Evolutionary conservation across 2,329 filamentous ascomycete genomes (phyloP).

Genomic region (Fusarium sacchari): DNA sequence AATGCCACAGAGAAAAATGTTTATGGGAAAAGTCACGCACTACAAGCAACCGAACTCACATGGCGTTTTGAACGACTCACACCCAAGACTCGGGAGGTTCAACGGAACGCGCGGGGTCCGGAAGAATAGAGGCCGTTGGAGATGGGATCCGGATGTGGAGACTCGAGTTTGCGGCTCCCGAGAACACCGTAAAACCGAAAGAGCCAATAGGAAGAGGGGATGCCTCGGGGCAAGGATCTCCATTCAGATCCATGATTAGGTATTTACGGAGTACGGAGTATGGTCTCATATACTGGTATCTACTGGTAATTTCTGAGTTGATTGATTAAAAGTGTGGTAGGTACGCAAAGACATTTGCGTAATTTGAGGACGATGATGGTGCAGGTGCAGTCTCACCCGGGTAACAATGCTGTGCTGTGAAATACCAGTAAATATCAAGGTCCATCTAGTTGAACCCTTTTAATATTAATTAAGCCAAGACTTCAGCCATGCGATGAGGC

Average conservation of each 20-base stretch:
- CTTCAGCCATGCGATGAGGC: constrained; percentile 6
- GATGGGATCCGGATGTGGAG: not conserved
- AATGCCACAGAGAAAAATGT: constrained; percentile 15
- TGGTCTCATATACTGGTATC: not conserved
- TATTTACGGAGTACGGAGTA: no score
- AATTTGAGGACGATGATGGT: not conserved
- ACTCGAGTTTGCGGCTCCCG: constrained; percentile 18
- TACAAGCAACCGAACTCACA: constrained; percentile 11
- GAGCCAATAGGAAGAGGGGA: constrained; percentile 25
- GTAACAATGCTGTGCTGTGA: not conserved
- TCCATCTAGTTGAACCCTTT: not conserved
- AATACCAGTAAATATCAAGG: not conserved
- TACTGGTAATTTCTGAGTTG: not conserved
- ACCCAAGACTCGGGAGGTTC: not conserved
- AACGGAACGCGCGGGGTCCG: constrained; percentile 40
- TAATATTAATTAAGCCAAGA: constrained; percentile 6
- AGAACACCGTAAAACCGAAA: constrained; percentile 26
- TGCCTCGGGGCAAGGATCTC: not conserved
- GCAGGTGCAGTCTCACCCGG: not conserved
- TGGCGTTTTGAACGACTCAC: constrained; percentile 11
- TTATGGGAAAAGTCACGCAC: not conserved
- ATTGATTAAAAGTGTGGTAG: not conserved
- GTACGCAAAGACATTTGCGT: not conserved
- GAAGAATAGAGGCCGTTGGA: not conserved
- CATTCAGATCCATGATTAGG: no score